Conservation (phyloP, 2,329 filamentous ascomycete genomes). For the Aureobasidium lini region DNA sequence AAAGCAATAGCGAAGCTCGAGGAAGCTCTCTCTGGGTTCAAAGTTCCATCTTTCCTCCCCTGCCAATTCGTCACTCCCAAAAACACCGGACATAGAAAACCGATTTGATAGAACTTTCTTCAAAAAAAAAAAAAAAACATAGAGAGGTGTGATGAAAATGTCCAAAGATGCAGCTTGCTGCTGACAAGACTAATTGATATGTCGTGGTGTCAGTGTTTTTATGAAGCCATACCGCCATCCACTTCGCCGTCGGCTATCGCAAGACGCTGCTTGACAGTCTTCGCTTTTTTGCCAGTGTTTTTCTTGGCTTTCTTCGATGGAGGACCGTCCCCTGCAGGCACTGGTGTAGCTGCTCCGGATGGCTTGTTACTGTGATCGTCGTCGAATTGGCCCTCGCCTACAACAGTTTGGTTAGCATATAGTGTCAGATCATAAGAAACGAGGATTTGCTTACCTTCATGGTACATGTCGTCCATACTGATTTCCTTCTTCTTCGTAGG, state of each 20-base stretch:
- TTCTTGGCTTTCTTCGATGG: conserved; percentile 48
- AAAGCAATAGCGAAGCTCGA: not conserved
- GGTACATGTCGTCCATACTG: conserved; percentile 92
- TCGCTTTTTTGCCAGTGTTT: conserved; percentile 44
- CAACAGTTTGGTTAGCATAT: conserved; percentile 26
- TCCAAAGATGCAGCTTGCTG: not conserved
- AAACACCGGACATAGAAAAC: not conserved
- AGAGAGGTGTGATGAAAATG: not conserved
- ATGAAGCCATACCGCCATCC: conserved; percentile 10
- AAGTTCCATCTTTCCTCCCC: not conserved
- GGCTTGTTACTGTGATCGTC: conserved; percentile 76
- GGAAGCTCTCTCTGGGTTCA: not conserved
- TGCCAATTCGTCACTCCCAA: not conserved
- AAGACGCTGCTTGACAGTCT: conserved; percentile 42
- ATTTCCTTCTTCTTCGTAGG: conserved; percentile 55
- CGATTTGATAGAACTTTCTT: not conserved
- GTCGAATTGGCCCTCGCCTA: conserved; percentile 95
- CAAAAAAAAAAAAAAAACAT: not conserved
- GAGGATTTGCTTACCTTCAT: conserved; percentile 70
- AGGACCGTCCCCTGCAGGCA: conserved; percentile 44
- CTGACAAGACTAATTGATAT: not conserved
- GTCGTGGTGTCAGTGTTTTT: not conserved
- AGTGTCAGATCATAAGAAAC: conserved; percentile 14
- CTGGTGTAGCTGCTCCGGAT: conserved; percentile 78
- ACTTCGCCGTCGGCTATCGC: conserved; percentile 41